A percentile compares a stretch with the other conserved stretches of the same genome.
Conservation (phyloP, 108 stramenopile genomes). For the Nannochloropsis gaditana region DNA sequence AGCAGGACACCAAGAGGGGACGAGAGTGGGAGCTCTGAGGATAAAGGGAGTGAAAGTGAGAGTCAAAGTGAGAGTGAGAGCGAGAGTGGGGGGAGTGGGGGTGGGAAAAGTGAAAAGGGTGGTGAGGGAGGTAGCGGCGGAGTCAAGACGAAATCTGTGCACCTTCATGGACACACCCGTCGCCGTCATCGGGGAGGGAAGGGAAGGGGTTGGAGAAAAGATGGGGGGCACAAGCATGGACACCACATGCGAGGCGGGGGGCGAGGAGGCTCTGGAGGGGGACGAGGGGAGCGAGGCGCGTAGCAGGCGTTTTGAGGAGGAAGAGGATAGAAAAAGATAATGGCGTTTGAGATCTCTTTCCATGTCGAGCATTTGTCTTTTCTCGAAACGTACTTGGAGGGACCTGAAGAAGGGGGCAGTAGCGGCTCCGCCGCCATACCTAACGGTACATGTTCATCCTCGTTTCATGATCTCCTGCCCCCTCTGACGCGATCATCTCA, state of each 20-base stretch:
- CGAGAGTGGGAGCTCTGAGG: background rate
- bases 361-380: background rate
- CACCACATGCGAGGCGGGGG: background rate
- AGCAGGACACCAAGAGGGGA: background rate
- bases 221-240: background rate
- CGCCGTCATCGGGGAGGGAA: background rate
- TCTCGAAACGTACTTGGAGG: background rate
- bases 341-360: background rate
- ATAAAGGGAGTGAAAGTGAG: background rate
- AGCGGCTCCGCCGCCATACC: no score
- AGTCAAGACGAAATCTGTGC: background rate
- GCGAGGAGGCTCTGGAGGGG: background rate
- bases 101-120: background rate
- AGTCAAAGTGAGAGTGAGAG: background rate
- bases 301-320: background rate
- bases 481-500: background rate
- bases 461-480: background rate
- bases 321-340: background rate
- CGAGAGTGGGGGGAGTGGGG: background rate
- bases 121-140: background rate
- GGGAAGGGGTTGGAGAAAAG: background rate
- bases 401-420: no score
- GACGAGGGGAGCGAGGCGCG: background rate
- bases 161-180: background rate
- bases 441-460: no score